Base-by-base conservation (phyloP, 2,329 filamentous ascomycete species). In the Cladophialophora bantiana region DNA sequence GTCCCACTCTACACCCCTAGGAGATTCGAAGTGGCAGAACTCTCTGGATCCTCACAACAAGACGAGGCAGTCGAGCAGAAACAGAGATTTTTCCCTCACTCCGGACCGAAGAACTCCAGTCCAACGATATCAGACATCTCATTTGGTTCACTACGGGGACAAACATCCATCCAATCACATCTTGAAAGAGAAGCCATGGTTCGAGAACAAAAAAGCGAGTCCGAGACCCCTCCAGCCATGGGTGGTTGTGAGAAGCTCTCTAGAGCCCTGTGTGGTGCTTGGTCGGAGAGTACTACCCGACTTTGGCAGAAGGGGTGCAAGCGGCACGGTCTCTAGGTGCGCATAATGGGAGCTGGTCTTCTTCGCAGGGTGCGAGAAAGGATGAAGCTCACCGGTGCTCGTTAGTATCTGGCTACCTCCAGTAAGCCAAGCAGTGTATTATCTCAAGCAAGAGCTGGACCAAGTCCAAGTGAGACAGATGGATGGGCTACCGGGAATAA, bases 1-100 rank as follows among this genome's bases (percentile, higher is more conserved):
- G 36, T 70, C n/a, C 68, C 68, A 40, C 20, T 66, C 12, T 70
- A 52, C 36, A 62, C 57, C 35, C 65, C 68, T 10, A 62, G 57
- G 59, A 42, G 65, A 20, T 57, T 69, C 34, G 64, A 66, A 32
- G 6, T 31, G 35, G n/a, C 56, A 18, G 42, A 42, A 15, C 18
- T 15, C 10, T 40, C 42, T 53, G 38, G 52, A 38, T 7, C 13
- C 42, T 50, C 31, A 62, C 10, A 45, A 57, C 38, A 45, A 9
- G 57, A 59, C 13, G 42, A 35, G 38, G 9, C 18, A 5, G 36
- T 34, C 9, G 62, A 59, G 13, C 9, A 34, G 7, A 38, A 42
- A 9, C 55, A 65, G 32, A n/a, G 18, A 32, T 34, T 61, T n/a
- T 26, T 35, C n/a, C 26, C 36, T n/a, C 58, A 62, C n/a, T 13